Evolutionary conservation across 345 rosid genomes (phyloP).

Genomic region (Ricinus communis): DNA sequence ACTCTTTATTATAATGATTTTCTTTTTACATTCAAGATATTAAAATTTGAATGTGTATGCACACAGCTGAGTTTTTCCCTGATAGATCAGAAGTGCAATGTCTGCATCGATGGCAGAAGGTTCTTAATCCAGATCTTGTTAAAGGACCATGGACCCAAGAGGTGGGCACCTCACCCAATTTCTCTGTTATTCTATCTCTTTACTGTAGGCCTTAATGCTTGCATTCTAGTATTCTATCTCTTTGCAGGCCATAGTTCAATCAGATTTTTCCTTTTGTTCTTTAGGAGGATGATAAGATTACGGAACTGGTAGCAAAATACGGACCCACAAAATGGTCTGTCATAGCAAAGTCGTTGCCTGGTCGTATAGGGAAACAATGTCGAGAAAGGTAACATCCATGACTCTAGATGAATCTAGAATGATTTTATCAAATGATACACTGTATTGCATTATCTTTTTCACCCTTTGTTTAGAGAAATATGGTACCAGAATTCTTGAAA

Average conservation of each 20-base stretch:
- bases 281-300: constrained; percentile 90
- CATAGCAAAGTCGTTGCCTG: constrained; percentile 85
- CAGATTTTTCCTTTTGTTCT: constrained; percentile 14
- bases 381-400: constrained; percentile 69
- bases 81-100: constrained; percentile 97
- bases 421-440: not conserved
- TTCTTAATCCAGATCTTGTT: constrained; percentile 89
- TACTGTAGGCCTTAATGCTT: constrained; percentile 1
- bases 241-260: constrained; percentile 9
- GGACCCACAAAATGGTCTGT: constrained; percentile 96
- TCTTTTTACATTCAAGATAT: not conserved
- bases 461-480: not conserved
- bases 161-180: constrained; percentile 37
- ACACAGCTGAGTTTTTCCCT: constrained; percentile 79
- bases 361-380: constrained; percentile 98
- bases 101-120: constrained; percentile 99
- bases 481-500: constrained; percentile 5
- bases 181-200: constrained; percentile 12
- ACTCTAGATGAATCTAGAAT: not conserved
- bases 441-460: not conserved
- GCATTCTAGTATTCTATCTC: not conserved
- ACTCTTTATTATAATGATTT: not conserved
- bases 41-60: not conserved
- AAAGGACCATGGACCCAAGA: constrained; percentile 99
- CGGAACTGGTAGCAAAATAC: constrained; percentile 64